phyloP scores from a whole-genome alignment of 2,329 filamentous ascomycete genomes.

The Aphanocladium album region DNA sequence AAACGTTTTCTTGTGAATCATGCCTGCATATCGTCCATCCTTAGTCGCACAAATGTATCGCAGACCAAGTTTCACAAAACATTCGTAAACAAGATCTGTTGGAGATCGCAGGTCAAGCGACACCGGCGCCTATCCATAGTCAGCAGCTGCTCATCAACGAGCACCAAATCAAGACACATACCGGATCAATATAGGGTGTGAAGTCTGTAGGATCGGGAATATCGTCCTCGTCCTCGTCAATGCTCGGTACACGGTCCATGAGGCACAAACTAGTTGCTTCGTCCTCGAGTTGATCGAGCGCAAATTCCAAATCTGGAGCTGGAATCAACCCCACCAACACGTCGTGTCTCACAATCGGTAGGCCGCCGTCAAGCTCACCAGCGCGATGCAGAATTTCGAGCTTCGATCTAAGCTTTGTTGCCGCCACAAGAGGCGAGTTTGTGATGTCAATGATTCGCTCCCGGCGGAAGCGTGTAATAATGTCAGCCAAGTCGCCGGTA shows the following conservation, averaged over 20 bases:
- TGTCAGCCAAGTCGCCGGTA: constrained; percentile 81
- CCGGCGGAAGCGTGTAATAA: constrained; percentile 68
- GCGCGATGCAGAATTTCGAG: constrained; percentile 75
- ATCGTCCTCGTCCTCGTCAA: constrained; percentile 59
- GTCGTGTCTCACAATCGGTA: constrained; percentile 77
- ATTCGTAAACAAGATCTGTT: constrained; percentile 94
- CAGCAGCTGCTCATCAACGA: background rate
- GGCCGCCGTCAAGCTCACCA: constrained; percentile 85
- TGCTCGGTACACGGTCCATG: constrained; percentile 66
- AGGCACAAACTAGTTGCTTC: constrained; percentile 71
- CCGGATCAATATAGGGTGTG: constrained; percentile 84
- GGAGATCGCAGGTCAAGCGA: constrained; percentile 83
- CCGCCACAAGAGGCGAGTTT: constrained; percentile 72
- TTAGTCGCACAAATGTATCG: constrained; percentile 86
- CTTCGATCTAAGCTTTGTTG: constrained; percentile 70
- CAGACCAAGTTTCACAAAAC: constrained; percentile 89
- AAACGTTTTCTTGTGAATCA: constrained; percentile 97
- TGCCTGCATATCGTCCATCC: constrained; percentile 79
- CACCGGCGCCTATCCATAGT: constrained; percentile 62
- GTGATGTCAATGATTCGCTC: constrained; percentile 87
- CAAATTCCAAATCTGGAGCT: constrained; percentile 88
- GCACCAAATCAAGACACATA: constrained; percentile 33
- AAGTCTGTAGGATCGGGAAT: constrained; percentile 72
- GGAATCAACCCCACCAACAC: constrained; percentile 87
- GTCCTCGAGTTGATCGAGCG: constrained; percentile 75